Percentiles rank a stretch among this genome's conserved stretches.
These are phyloP conservation scores for Xylariaceae sp. DNA, from an alignment of 2,329 filamentous ascomycete genomes.

Conservation along the genomic window DNA sequence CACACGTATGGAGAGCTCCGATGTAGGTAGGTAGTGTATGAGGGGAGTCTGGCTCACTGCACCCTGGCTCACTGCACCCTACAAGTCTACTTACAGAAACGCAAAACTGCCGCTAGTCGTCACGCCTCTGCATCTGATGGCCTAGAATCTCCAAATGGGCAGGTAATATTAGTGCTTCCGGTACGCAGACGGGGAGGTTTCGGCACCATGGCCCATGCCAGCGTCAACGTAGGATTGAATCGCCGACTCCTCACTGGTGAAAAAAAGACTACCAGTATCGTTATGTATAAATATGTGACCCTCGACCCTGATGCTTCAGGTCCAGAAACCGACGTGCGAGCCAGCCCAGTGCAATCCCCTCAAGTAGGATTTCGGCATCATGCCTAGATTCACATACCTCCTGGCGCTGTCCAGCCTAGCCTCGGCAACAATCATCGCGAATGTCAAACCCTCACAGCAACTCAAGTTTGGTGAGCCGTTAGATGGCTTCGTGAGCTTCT, in stretches of 20 bases:
- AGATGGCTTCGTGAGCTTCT: constrained; percentile 39
- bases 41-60: too few relatives aligned
- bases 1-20: too few relatives aligned
- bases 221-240: background rate
- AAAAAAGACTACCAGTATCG: background rate
- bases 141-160: too few relatives aligned
- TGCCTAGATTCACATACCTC: constrained; percentile 16
- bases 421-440: constrained; percentile 15
- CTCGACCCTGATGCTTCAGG: background rate
- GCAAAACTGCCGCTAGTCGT: too few relatives aligned
- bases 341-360: background rate
- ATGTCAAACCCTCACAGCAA: background rate
- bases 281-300: background rate
- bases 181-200: too few relatives aligned
- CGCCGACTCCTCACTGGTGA: background rate
- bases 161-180: too few relatives aligned
- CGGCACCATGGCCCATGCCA: too few relatives aligned
- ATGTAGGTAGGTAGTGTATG: too few relatives aligned
- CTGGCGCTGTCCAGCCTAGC: constrained; percentile 17
- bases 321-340: background rate
- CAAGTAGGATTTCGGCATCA: constrained; percentile 4
- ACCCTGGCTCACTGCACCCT: too few relatives aligned
- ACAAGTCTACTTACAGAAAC: too few relatives aligned
- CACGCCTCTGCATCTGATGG: too few relatives aligned
- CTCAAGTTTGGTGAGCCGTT: constrained; percentile 29